These are phyloP conservation scores for Lodderomyces orthopsilosis DNA, from an alignment of 1,139 yeast genomes.

Conservation along the genomic window DNA sequence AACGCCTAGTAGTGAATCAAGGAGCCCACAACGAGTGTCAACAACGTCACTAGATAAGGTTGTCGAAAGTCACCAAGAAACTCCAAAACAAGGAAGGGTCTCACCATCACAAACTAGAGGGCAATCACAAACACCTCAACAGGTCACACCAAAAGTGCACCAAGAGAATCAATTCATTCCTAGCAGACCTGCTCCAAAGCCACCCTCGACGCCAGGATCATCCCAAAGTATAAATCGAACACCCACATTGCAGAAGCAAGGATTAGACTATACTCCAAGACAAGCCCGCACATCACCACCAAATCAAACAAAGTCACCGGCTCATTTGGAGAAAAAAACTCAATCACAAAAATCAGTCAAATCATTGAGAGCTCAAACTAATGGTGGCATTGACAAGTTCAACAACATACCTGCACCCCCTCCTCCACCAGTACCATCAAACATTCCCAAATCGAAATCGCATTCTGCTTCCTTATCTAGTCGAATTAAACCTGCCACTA, in stretches of 20 bases:
- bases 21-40: slow-evolving; percentile 16
- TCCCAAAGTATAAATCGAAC: not conserved
- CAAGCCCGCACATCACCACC: slow-evolving; percentile 10
- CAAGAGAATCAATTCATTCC: slow-evolving; percentile 55
- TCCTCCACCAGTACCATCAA: slow-evolving; percentile 18
- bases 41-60: slow-evolving; percentile 7
- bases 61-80: not conserved
- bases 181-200: slow-evolving; percentile 67
- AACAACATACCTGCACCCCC: slow-evolving; percentile 20
- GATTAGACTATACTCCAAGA: slow-evolving; percentile 3
- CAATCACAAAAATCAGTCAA: slow-evolving; percentile 42
- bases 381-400: slow-evolving; percentile 16
- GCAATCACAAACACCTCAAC: slow-evolving; percentile 12
- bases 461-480: slow-evolving; percentile 39
- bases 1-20: slow-evolving; percentile 21
- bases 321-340: slow-evolving; percentile 17
- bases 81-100: slow-evolving; percentile 11
- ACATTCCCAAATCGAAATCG: slow-evolving; percentile 46
- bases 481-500: slow-evolving; percentile 11
- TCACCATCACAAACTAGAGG: slow-evolving; percentile 15
- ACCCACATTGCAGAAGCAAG: not conserved
- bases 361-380: slow-evolving; percentile 24
- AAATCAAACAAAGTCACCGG: slow-evolving; percentile 19
- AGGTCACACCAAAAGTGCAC: slow-evolving; percentile 22
- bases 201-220: slow-evolving; percentile 26